These are phyloP conservation scores for Pseudogymnoascus pannorum DNA, from an alignment of 2,329 filamentous ascomycete genomes.

Conservation along the genomic window DNA sequence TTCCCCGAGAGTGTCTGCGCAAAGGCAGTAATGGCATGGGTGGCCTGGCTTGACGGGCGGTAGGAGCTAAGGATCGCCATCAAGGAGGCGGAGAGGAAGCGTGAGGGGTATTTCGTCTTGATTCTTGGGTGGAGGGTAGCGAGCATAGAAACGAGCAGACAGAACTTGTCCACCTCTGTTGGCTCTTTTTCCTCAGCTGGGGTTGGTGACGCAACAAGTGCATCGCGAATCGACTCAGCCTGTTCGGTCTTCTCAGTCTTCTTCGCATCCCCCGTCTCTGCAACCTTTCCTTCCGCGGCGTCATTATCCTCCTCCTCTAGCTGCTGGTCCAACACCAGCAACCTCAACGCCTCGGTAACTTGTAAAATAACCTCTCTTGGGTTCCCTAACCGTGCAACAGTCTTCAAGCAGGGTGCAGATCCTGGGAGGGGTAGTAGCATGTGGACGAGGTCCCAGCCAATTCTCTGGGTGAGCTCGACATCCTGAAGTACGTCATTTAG, in stretches of 20 bases:
- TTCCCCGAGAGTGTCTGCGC: slow-evolving; percentile 61
- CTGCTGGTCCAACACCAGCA: slow-evolving; percentile 41
- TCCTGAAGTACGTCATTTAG: slow-evolving; percentile 64
- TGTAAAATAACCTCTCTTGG: slow-evolving; percentile 77
- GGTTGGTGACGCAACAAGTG: slow-evolving; percentile 13
- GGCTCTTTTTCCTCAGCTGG: slow-evolving; percentile 16
- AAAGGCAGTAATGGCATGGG: slow-evolving; percentile 64
- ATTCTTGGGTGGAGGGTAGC: slow-evolving; percentile 66
- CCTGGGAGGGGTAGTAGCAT: slow-evolving; percentile 61
- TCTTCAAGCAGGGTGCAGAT: slow-evolving; percentile 59
- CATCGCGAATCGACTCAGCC: not conserved
- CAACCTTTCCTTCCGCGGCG: slow-evolving; percentile 20
- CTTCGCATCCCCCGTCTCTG: slow-evolving; percentile 18
- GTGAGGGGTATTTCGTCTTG: slow-evolving; percentile 68
- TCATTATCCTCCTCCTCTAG: slow-evolving; percentile 35
- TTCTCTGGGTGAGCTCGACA: slow-evolving; percentile 61
- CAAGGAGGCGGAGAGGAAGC: slow-evolving; percentile 71
- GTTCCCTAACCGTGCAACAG: slow-evolving; percentile 69
- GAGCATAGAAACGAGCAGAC: slow-evolving; percentile 63
- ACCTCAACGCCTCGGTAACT: slow-evolving; percentile 63
- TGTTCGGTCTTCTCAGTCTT: slow-evolving; percentile 11
- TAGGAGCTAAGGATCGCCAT: slow-evolving; percentile 64
- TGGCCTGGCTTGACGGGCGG: slow-evolving; percentile 54
- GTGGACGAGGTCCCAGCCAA: slow-evolving; percentile 78
- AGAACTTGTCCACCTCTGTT: slow-evolving; percentile 45